Percentiles rank a stretch among this genome's conserved stretches.
Evolutionary conservation across 176 grass and related monocot species (phyloP).

Genomic region (Oryza punctata): DNA sequence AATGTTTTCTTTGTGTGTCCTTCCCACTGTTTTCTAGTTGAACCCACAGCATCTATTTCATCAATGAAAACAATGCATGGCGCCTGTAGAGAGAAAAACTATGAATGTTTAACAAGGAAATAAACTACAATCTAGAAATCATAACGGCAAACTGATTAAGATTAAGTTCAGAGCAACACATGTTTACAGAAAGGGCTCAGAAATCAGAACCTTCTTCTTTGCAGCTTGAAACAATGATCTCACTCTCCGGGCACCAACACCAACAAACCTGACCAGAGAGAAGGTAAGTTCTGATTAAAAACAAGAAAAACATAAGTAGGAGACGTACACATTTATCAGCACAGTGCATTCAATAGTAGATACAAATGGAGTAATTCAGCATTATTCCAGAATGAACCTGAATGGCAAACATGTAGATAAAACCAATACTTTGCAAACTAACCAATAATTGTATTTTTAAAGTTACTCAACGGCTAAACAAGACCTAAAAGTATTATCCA

Average conservation of each 20-base stretch:
- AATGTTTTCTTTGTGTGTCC: constrained; percentile 98
- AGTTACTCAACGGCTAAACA: constrained; percentile 9
- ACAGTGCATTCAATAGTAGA: constrained; percentile 19
- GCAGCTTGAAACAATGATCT: constrained; percentile 97
- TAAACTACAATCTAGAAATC: constrained; percentile 2
- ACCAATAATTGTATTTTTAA: not conserved
- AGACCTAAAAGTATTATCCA: constrained; percentile 20
- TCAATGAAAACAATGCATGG: constrained; percentile 99
- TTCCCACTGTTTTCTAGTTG: constrained; percentile 99
- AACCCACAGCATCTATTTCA: constrained; percentile 99
- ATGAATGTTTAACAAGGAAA: not conserved
- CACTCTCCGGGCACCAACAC: constrained; percentile 93
- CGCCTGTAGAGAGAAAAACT: constrained; percentile 48
- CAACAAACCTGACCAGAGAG: constrained; percentile 86
- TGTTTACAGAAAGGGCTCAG: constrained; percentile 10
- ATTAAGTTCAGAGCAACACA: not conserved
- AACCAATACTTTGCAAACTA: constrained; percentile 14
- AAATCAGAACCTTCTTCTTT: constrained; percentile 83
- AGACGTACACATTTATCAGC: not conserved
- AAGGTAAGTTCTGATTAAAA: constrained; percentile 36
- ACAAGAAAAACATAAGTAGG: constrained; percentile 14
- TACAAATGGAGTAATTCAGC: not conserved
- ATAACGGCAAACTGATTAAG: not conserved
- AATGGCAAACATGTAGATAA: constrained; percentile 12
- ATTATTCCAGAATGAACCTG: not conserved